phyloP scores from a whole-genome alignment of 176 grass and related monocot species.

The Carex cristatella region DNA sequence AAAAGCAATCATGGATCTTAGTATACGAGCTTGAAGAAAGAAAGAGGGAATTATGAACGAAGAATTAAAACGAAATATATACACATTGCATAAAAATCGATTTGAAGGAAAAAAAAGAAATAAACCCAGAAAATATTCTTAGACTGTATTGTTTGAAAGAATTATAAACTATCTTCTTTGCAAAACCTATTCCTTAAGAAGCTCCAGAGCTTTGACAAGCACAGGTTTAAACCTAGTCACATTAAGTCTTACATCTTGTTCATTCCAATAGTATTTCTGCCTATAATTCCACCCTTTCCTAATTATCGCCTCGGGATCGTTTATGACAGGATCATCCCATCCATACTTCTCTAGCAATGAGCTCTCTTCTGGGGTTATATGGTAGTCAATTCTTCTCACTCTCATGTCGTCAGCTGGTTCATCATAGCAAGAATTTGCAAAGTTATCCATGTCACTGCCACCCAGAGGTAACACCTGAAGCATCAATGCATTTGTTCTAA shows the following conservation, averaged over 20 bases:
- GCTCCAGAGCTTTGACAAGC: conserved; percentile 31
- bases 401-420: conserved; percentile 39
- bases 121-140: not conserved
- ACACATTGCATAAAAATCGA: not conserved
- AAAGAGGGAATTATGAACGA: not conserved
- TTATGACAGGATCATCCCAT: conserved; percentile 39
- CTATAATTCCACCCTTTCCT: conserved; percentile 49
- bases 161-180: not conserved
- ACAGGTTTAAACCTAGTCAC: conserved; percentile 32
- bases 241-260: conserved; percentile 61
- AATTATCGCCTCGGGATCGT: conserved; percentile 46
- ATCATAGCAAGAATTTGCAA: conserved; percentile 34
- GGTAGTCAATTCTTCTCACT: conserved; percentile 58
- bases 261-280: conserved; percentile 42
- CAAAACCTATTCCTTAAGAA: not conserved
- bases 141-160: not conserved
- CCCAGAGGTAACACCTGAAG: conserved; percentile 52
- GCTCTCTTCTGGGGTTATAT: conserved; percentile 60
- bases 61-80: not conserved
- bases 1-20: not conserved
- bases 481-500: conserved; percentile 53
- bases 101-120: not conserved
- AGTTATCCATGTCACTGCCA: conserved; percentile 30
- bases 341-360: conserved; percentile 50
- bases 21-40: not conserved